Percentiles rank a stretch among this genome's conserved stretches.
Conservation (phyloP, 352 stramenopile genomes). For the Pythium aristosporum region DNA sequence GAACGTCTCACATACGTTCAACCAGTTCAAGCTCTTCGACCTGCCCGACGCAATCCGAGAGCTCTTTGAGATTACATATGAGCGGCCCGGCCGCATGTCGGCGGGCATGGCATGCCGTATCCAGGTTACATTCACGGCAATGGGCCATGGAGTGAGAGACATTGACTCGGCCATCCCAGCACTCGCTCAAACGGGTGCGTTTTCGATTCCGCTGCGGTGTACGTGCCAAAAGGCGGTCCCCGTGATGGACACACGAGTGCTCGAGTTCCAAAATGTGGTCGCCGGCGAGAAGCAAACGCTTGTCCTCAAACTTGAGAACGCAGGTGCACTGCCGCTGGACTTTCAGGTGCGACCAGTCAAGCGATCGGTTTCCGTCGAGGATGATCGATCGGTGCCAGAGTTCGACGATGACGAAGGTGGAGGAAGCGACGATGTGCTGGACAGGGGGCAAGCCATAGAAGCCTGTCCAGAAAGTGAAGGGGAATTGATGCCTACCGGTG, state of each 20-base stretch:
- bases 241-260: conserved; percentile 32
- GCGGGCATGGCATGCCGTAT: conserved; percentile 83
- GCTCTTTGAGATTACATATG: conserved; percentile 88
- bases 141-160: conserved; percentile 43
- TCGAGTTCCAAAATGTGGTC: conserved; percentile 75
- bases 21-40: conserved; percentile 86
- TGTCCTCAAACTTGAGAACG: conserved; percentile 61
- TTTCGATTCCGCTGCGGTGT: conserved; percentile 78
- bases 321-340: conserved; percentile 62
- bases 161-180: conserved; percentile 62
- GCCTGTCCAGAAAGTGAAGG: not conserved
- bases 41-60: conserved; percentile 73
- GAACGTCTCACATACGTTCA: conserved; percentile 92
- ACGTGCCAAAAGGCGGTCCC: conserved; percentile 83
- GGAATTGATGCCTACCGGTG: not conserved
- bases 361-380: not conserved
- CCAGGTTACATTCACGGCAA: conserved; percentile 68
- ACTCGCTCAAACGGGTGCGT: conserved; percentile 75
- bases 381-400: not conserved
- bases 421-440: not conserved
- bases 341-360: conserved; percentile 32
- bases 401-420: conserved; percentile 1
- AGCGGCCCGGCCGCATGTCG: conserved; percentile 87
- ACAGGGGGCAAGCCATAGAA: not conserved
- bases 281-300: conserved; percentile 72